Evolutionary conservation across 1,284 basidiomycete genomes (phyloP), one percentile per base, ranked within the genome.

Genomic region (Fomes fomentarius): DNA sequence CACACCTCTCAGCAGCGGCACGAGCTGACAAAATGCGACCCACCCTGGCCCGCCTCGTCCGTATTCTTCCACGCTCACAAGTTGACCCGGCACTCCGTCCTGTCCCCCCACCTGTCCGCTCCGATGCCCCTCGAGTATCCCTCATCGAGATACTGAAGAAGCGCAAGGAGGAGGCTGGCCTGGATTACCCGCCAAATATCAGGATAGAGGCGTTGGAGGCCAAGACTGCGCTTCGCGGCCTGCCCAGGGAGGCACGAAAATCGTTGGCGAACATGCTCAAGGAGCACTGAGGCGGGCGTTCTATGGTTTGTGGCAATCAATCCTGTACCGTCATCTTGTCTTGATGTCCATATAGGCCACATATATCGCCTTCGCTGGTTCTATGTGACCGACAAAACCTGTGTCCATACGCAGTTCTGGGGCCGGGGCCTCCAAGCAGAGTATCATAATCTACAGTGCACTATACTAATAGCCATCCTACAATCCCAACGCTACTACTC

Each of bases 201-300:
- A 74, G 79, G 33, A 74, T 80, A 40, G 78, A 81, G 57, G 72
- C 76, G 1, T 49, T 70, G 30, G 48, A 76, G 31, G 66, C 69
- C 22, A 74, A 65, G 60, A 68, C 66, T 37, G 69, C 69, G 15
- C 74, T 77, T 26, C 68, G 70, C 35, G 70, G 70, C 14, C 69
- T 76, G 1, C 69, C 70, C 17, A 63, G 63, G 33, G 69, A 71
- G 11, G 57, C 71, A n/a, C 66, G 72, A 49, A 61, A 63, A 50
- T 68, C 69, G 47, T 52, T 80, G 57, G 74, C 69, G 62, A 63
- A 65, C 35, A 63, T 78, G 58, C 44, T 76, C 59, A 76, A 67
- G 52, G 77, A 80, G 61, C 70, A 57, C 26, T 65, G 50, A 63
- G 8, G n/a, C 30, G 19, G 11, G 10, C 5, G 6, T 41, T 56